These are phyloP conservation scores for Skeletonema menzelii DNA, from an alignment of 108 stramenopile species.

Conservation along the genomic window DNA sequence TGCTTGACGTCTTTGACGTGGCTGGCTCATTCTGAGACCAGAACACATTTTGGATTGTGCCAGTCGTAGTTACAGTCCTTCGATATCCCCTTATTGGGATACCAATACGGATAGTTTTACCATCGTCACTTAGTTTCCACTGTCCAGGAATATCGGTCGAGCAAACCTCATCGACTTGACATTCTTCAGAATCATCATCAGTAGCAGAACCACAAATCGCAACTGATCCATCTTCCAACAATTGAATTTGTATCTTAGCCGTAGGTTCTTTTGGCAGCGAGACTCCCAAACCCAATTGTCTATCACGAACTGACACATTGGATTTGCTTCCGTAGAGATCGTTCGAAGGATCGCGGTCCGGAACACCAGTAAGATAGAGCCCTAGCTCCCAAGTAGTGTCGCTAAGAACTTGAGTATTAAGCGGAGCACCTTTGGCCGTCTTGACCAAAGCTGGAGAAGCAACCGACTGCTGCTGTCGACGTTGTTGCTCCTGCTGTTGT, in stretches of 20 bases:
- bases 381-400: conserved; percentile 47
- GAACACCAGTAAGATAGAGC: conserved; percentile 72
- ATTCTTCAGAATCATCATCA: conserved; percentile 9
- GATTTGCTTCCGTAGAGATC: conserved; percentile 72
- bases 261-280: conserved; percentile 62
- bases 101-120: conserved; percentile 63
- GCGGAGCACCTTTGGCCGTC: conserved; percentile 33
- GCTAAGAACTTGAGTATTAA: conserved; percentile 19
- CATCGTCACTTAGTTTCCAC: conserved; percentile 76
- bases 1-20: conserved; percentile 54
- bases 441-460: not conserved
- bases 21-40: conserved; percentile 67
- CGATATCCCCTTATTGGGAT: conserved; percentile 68
- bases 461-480: not conserved
- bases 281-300: conserved; percentile 53
- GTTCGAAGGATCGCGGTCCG: conserved; percentile 71
- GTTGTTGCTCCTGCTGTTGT: conserved; percentile 2
- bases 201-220: conserved; percentile 17
- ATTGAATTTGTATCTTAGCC: conserved; percentile 40
- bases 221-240: conserved; percentile 54
- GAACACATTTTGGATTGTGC: conserved; percentile 76
- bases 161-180: conserved; percentile 34
- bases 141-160: conserved; percentile 56
- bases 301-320: conserved; percentile 70
- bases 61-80: conserved; percentile 81